phyloP scores from a whole-genome alignment of 75 land plant species.

The Pinus taeda region DNA sequence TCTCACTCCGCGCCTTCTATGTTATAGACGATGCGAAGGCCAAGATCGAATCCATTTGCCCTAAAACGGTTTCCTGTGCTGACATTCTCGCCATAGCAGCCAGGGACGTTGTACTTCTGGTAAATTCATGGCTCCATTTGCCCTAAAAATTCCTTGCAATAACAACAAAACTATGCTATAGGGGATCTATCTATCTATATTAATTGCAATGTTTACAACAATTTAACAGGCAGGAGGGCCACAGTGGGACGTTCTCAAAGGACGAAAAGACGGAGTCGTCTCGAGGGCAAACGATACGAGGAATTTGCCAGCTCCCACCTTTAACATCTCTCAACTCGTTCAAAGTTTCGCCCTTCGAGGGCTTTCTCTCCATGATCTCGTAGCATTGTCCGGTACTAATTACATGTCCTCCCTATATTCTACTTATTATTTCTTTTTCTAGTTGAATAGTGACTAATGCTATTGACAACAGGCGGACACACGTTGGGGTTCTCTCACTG shows the following conservation, averaged over 20 bases:
- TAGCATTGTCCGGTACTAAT: neutral
- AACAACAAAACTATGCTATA: neutral
- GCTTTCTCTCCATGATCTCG: slow-evolving; percentile 11
- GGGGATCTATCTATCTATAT: no score
- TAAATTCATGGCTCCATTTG: neutral
- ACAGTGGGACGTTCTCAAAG: slow-evolving; percentile 20
- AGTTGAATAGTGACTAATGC: no score
- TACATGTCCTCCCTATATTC: no score
- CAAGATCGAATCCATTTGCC: slow-evolving; percentile 50
- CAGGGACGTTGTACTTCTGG: slow-evolving; percentile 28
- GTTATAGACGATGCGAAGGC: slow-evolving; percentile 71
- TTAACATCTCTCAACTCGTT: slow-evolving; percentile 4
- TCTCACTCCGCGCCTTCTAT: slow-evolving; percentile 53
- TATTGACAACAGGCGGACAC: neutral
- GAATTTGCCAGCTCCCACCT: slow-evolving; percentile 21
- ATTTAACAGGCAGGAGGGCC: slow-evolving; percentile 26
- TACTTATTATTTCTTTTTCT: no score
- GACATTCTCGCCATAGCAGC: slow-evolving; percentile 78
- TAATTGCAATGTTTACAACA: neutral
- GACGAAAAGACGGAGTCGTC: slow-evolving; percentile 24
- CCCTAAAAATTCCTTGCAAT: no score
- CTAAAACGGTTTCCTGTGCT: slow-evolving; percentile 80
- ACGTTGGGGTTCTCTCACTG: slow-evolving; percentile 8
- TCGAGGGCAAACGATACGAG: slow-evolving; percentile 10
- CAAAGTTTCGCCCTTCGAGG: slow-evolving; percentile 20